Base-by-base conservation (phyloP, 1,284 basidiomycete species). In the Apiotrichum siamense region DNA sequence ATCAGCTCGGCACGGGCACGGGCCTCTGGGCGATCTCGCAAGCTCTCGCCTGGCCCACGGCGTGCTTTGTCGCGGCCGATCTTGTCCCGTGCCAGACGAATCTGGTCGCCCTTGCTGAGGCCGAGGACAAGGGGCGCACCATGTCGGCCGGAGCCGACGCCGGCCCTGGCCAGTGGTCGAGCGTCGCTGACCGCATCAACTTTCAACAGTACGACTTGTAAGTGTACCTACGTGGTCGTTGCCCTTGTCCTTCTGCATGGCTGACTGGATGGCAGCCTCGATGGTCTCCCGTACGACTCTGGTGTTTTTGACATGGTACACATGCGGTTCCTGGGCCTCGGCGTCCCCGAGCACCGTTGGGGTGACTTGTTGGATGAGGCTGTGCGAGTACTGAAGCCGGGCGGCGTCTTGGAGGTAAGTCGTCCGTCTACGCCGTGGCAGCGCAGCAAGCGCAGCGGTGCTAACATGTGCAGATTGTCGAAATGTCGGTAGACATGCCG, bases 261-360 rank as follows among this genome's bases (percentile, higher is more conserved):
- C 41, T 32, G 20, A 32, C 9, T 10, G n/a, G n/a, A n/a, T n/a
- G 17, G 12, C 51, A 74, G 73, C 55, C 58, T 74, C 9, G 47
- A 67, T 10, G 48, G 58, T 1, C 54, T 75, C 9, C 72, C 72
- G 0, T 75, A 69, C 54, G 70, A 71, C 44, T 55, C 65, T 2
- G 70, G 68, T 20, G 58, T 60, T 6, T 75, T 75, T 36, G 74
- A 74, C 54, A 57, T 70, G 44, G 70, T 75, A 3, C 72, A 73
- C 41, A 58, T 74, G 42, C 64, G 72, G 0, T 72, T 72, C 49
- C 53, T 70, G 17, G 70, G 67, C 6, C 64, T 75, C 2, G 72
- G 69, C 5, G 55, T 75, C 4, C 68, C 73, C n/a, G 67, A 72
- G 47, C 49, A 56, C 6, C 63, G 62, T 29, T 74, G 72, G 72